A percentile compares a stretch with the other conserved stretches of the same genome.
Conservation (phyloP, 2,329 filamentous ascomycete species). For the Hypoxylon sp. region DNA sequence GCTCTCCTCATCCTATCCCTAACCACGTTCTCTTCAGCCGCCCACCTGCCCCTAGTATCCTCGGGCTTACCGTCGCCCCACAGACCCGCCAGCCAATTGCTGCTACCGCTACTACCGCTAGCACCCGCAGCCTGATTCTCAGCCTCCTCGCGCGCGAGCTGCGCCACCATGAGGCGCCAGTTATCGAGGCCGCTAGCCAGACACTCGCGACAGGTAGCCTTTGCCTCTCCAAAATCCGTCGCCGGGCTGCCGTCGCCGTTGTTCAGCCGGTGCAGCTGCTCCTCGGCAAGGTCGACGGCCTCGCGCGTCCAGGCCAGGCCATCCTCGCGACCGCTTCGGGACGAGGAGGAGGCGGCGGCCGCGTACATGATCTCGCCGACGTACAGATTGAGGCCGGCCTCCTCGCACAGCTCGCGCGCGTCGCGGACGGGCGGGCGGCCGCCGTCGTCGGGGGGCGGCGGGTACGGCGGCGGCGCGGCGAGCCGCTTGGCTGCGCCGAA, state of each 20-base stretch:
- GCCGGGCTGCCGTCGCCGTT: slow-evolving; percentile 37
- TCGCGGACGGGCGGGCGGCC: slow-evolving; percentile 71
- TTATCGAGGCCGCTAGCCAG: slow-evolving; percentile 78
- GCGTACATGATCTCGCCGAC: slow-evolving; percentile 90
- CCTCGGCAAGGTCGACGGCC: slow-evolving; percentile 81
- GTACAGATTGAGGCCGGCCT: slow-evolving; percentile 85
- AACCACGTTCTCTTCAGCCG: slow-evolving; percentile 63
- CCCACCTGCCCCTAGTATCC: slow-evolving; percentile 58
- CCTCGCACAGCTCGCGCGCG: slow-evolving; percentile 75
- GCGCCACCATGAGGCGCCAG: slow-evolving; percentile 81
- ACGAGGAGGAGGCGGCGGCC: slow-evolving; percentile 50
- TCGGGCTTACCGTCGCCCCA: slow-evolving; percentile 49
- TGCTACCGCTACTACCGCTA: slow-evolving; percentile 14
- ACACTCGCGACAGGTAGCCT: slow-evolving; percentile 77
- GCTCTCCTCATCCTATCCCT: slow-evolving; percentile 60
- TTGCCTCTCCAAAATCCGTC: slow-evolving; percentile 54
- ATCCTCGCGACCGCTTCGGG: slow-evolving; percentile 58
- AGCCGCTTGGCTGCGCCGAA: slow-evolving; percentile 41
- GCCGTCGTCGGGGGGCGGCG: slow-evolving; percentile 74
- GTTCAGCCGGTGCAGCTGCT: slow-evolving; percentile 62
- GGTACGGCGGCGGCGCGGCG: slow-evolving; percentile 68
- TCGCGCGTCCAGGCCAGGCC: slow-evolving; percentile 91
- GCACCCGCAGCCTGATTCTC: slow-evolving; percentile 44
- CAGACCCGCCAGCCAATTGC: slow-evolving; percentile 50
- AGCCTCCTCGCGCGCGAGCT: slow-evolving; percentile 63